These are phyloP conservation scores for Centaurea solstitialis DNA, from an alignment of 129 eudicot species.

Conservation along the genomic window DNA sequence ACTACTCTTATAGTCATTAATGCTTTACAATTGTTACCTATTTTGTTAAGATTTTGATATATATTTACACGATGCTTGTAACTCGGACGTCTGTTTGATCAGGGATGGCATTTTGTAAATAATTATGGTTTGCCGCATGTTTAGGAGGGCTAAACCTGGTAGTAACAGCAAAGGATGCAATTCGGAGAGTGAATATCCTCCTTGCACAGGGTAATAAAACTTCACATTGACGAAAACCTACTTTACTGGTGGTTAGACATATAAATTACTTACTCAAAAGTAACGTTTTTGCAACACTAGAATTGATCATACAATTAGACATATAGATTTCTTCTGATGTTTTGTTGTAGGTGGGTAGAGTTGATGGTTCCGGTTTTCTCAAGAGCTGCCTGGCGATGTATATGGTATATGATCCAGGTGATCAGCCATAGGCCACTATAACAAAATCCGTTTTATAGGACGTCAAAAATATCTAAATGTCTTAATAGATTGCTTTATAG, in stretches of 20 bases:
- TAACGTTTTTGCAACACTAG: too few species aligned
- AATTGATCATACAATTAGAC: not conserved
- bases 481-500: not conserved
- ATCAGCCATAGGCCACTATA: not conserved
- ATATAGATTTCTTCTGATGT: not conserved
- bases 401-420: constrained; percentile 97
- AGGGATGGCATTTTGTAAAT: constrained; percentile 33
- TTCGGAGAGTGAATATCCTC: constrained; percentile 55
- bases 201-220: constrained; percentile 77
- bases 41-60: constrained; percentile 10
- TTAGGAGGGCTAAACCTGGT: constrained; percentile 65
- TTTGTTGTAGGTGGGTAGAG: constrained; percentile 79
- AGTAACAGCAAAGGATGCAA: constrained; percentile 51
- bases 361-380: constrained; percentile 99
- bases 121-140: constrained; percentile 26
- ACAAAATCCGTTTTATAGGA: not conserved
- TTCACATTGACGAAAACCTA: constrained; percentile 19
- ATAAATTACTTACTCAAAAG: too few species aligned
- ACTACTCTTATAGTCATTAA: not conserved
- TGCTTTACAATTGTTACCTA: not conserved
- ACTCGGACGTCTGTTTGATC: constrained; percentile 25
- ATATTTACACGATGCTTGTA: constrained; percentile 7
- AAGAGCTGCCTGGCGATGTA: constrained; percentile 84
- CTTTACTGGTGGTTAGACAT: constrained; percentile 2
- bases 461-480: not conserved